Conservation (phyloP, 176 grass and related monocot species). For the Oryza glumipatula region DNA sequence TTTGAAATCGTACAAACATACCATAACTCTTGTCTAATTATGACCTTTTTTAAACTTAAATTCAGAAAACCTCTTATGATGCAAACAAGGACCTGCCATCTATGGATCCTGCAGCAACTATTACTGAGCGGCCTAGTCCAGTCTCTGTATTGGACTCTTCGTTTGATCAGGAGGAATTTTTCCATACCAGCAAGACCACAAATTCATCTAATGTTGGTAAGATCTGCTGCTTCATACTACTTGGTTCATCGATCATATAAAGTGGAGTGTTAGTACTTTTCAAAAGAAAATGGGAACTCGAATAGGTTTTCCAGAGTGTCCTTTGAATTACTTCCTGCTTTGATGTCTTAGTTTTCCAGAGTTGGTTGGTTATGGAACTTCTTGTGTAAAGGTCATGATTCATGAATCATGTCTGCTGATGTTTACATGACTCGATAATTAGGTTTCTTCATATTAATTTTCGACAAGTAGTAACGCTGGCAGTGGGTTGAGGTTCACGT, state of each 20-base stretch:
- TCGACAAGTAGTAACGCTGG: not conserved
- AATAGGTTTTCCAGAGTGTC: not conserved
- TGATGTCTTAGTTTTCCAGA: not conserved
- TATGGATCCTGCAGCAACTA: constrained; percentile 46
- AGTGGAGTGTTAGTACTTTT: not conserved
- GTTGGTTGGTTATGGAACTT: not conserved
- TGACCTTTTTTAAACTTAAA: constrained; percentile 31
- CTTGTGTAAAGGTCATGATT: not conserved
- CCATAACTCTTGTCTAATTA: constrained; percentile 23
- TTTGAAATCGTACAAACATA: not conserved
- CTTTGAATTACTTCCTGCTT: constrained; percentile 3
- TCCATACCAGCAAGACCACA: constrained; percentile 40
- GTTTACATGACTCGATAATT: not conserved
- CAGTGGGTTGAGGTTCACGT: not conserved
- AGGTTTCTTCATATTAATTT: not conserved
- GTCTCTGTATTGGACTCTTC: constrained; percentile 78
- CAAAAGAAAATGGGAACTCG: not conserved
- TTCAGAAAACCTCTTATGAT: constrained; percentile 69
- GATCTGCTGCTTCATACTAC: constrained; percentile 13
- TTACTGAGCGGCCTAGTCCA: constrained; percentile 67
- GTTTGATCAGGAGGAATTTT: constrained; percentile 61
- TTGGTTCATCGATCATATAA: constrained; percentile 31
- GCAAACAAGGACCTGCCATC: constrained; percentile 60
- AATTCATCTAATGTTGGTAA: constrained; percentile 55
- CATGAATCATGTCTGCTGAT: not conserved